Conservation (phyloP, 108 stramenopile species). For the Phaeodactylum tricornutum region DNA sequence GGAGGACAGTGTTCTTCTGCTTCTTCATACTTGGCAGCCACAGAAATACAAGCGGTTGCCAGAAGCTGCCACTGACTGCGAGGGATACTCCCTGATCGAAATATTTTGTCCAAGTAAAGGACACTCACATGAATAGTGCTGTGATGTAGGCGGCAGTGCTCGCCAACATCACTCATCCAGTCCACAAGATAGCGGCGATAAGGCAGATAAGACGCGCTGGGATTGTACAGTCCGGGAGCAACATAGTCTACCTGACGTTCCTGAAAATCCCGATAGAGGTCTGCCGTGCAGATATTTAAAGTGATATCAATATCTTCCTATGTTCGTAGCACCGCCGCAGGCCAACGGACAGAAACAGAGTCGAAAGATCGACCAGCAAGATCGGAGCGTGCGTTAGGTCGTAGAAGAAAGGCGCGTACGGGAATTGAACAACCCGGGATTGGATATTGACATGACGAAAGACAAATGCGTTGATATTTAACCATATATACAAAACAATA, state of each 20-base stretch:
- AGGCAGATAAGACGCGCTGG: conserved; percentile 69
- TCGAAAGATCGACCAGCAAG: too few species aligned
- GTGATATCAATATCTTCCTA: conserved; percentile 33
- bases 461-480: too few species aligned
- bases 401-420: too few species aligned
- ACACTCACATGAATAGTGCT: conserved; percentile 78
- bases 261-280: conserved; percentile 72
- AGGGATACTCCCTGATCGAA: conserved; percentile 55
- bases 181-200: conserved; percentile 85
- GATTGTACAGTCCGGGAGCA: conserved; percentile 49
- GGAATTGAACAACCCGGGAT: too few species aligned
- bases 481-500: too few species aligned
- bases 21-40: conserved; percentile 88
- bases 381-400: too few species aligned
- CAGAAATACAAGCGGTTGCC: conserved; percentile 83
- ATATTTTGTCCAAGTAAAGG: conserved; percentile 81
- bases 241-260: conserved; percentile 75
- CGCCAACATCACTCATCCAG: conserved; percentile 89
- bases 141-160: conserved; percentile 70
- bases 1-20: conserved; percentile 85
- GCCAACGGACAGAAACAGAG: too few species aligned
- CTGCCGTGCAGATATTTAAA: conserved; percentile 55
- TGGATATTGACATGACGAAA: too few species aligned
- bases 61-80: conserved; percentile 82
- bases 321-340: too few species aligned